These are phyloP conservation scores for Trichosporon sp. DNA, from an alignment of 1,284 basidiomycete genomes.

Conservation along the genomic window DNA sequence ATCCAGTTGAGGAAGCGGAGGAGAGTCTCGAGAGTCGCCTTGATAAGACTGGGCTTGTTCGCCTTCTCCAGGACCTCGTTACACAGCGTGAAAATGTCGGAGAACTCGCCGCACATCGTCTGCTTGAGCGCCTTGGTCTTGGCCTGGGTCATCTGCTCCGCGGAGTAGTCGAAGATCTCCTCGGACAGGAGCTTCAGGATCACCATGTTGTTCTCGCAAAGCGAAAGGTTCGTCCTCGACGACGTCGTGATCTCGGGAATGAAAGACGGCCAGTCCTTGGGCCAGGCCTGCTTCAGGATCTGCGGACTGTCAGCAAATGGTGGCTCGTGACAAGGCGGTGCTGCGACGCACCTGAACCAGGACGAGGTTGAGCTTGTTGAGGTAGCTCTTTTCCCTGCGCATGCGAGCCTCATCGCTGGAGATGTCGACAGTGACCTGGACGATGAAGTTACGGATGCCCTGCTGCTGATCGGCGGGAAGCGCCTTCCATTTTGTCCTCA, in stretches of 20 bases:
- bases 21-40: conserved; percentile 90
- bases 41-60: conserved; percentile 93
- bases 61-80: conserved; percentile 96
- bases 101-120: conserved; percentile 95
- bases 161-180: conserved; percentile 98
- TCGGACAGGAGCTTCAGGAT: conserved; percentile 96
- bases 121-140: conserved; percentile 98
- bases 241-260: conserved; percentile 97
- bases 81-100: conserved; percentile 92
- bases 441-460: conserved; percentile 96
- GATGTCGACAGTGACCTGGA: conserved; percentile 85
- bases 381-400: conserved; percentile 88
- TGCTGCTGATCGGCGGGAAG: conserved; percentile 89
- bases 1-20: conserved; percentile 99
- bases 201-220: conserved; percentile 99
- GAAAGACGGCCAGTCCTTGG: conserved; percentile 97
- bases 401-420: conserved; percentile 82
- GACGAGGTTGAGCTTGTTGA: conserved; percentile 96
- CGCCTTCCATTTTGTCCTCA: conserved; percentile 92
- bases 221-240: conserved; percentile 89
- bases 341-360: conserved; percentile 71
- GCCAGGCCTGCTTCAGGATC: conserved; percentile 99
- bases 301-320: conserved; percentile 43
- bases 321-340: neutral
- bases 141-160: conserved; percentile 97